A percentile compares a stretch with the other conserved stretches of the same genome.
These are phyloP conservation scores for Penicillium brevicompactum DNA, from an alignment of 2,329 filamentous ascomycete genomes.

Conservation along the genomic window DNA sequence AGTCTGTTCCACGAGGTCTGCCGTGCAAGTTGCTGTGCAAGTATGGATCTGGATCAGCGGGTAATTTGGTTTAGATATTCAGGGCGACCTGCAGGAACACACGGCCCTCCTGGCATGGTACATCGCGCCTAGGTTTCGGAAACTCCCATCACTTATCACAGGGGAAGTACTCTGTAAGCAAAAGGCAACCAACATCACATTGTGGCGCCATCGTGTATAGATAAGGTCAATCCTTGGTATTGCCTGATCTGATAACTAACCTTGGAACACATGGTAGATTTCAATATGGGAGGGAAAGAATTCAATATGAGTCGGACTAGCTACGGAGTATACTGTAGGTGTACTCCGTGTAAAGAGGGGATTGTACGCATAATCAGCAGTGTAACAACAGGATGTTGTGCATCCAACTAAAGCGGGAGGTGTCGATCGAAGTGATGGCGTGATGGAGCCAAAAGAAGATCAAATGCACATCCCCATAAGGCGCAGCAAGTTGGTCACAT, in stretches of 20 bases:
- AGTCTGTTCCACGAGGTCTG: neutral
- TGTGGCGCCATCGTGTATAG: neutral
- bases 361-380: neutral
- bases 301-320: too few species aligned
- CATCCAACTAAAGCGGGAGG: slow-evolving; percentile 14
- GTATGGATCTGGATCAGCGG: neutral
- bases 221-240: neutral
- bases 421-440: slow-evolving; percentile 24
- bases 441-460: slow-evolving; percentile 16
- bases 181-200: neutral
- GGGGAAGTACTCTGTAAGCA: neutral
- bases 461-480: neutral
- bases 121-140: neutral
- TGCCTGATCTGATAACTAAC: slow-evolving; percentile 4
- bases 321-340: neutral
- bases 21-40: neutral
- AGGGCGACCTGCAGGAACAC: neutral
- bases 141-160: neutral
- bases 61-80: neutral
- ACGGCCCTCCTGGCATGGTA: neutral
- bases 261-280: too few species aligned
- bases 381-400: slow-evolving; percentile 13
- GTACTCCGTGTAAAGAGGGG: too few species aligned
- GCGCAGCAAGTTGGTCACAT: neutral
- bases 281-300: too few species aligned